Evolutionary conservation across 2,329 filamentous ascomycete species (phyloP).

Genomic region (Fulvia fulva): DNA sequence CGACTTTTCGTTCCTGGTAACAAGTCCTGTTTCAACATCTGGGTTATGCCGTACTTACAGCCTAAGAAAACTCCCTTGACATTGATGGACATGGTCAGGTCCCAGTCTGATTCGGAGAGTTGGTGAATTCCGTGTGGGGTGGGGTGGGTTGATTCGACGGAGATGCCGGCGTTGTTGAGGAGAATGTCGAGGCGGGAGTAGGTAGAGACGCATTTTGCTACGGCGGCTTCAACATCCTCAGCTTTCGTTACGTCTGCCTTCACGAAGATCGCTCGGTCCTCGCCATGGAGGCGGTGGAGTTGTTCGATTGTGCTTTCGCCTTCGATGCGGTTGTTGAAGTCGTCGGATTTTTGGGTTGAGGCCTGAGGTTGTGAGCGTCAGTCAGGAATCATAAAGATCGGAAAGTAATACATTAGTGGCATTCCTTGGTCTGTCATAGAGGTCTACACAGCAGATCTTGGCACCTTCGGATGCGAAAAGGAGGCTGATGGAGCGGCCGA

Average conservation of each 20-base stretch:
- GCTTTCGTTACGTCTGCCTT: conserved; percentile 33
- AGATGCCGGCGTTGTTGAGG: conserved; percentile 13
- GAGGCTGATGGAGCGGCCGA: conserved; percentile 32
- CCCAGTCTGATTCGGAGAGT: conserved; percentile 33
- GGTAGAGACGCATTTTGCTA: conserved; percentile 27
- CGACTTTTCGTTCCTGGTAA: conserved; percentile 25
- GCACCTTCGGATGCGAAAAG: conserved; percentile 30
- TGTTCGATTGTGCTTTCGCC: conserved; percentile 19
- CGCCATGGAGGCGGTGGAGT: conserved; percentile 16
- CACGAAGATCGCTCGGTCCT: conserved; percentile 27
- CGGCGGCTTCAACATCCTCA: conserved; percentile 24
- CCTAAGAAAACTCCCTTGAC: conserved; percentile 38
- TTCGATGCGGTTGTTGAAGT: conserved; percentile 27
- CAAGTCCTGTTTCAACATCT: conserved; percentile 37
- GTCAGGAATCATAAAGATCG: too few relatives aligned
- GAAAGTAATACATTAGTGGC: conserved; percentile 19
- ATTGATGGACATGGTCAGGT: conserved; percentile 37
- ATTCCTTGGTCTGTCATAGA: conserved; percentile 30
- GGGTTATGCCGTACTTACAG: conserved; percentile 36
- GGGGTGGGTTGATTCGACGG: conserved; percentile 26
- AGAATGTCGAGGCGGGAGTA: conserved; percentile 27
- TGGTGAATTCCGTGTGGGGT: conserved; percentile 29
- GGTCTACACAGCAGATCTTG: conserved; percentile 30
- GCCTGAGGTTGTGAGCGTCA: neutral
- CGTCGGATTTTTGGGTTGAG: conserved; percentile 31